Conservation (phyloP, 805 yeast genomes). For the Diddensiella caesifluorescens region DNA sequence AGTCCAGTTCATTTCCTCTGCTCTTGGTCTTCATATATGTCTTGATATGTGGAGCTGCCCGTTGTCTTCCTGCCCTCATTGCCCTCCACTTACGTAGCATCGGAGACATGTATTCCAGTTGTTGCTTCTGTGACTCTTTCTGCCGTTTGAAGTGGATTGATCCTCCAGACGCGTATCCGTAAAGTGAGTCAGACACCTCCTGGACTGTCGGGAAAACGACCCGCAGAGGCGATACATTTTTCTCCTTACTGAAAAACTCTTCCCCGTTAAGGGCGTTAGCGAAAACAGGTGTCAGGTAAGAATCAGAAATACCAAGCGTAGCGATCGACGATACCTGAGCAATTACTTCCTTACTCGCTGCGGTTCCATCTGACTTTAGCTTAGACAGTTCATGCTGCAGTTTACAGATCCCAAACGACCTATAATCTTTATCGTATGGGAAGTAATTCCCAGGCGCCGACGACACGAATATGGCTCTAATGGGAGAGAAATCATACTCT, state of each 20-base stretch:
- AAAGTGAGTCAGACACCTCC: slow-evolving; percentile 37
- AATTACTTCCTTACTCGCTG: slow-evolving; percentile 8
- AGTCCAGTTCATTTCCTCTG: slow-evolving; percentile 39
- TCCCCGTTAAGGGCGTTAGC: slow-evolving; percentile 11
- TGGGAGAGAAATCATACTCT: slow-evolving; percentile 25
- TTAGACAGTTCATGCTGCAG: slow-evolving; percentile 15
- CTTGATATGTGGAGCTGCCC: slow-evolving; percentile 61
- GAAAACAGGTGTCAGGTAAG: slow-evolving; percentile 19
- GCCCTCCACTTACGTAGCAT: slow-evolving; percentile 45
- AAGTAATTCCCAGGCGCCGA: slow-evolving; percentile 31
- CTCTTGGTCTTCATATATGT: slow-evolving; percentile 39
- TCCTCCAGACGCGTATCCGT: slow-evolving; percentile 46
- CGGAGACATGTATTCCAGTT: slow-evolving; percentile 36
- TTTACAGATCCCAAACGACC: slow-evolving; percentile 23
- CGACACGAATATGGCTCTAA: slow-evolving; percentile 26
- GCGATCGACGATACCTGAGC: slow-evolving; percentile 30
- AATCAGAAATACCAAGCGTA: slow-evolving; percentile 21
- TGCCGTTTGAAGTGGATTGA: slow-evolving; percentile 45
- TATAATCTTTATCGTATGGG: slow-evolving; percentile 8
- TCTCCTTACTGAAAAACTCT: slow-evolving; percentile 23
- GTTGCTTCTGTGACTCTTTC: slow-evolving; percentile 18
- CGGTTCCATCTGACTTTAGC: background rate
- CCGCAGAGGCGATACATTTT: slow-evolving; percentile 31
- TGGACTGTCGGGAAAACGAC: slow-evolving; percentile 43
- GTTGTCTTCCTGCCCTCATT: slow-evolving; percentile 27